These are phyloP conservation scores for Rugonectria rugulosa DNA, from an alignment of 2,329 filamentous ascomycete genomes.

Conservation along the genomic window DNA sequence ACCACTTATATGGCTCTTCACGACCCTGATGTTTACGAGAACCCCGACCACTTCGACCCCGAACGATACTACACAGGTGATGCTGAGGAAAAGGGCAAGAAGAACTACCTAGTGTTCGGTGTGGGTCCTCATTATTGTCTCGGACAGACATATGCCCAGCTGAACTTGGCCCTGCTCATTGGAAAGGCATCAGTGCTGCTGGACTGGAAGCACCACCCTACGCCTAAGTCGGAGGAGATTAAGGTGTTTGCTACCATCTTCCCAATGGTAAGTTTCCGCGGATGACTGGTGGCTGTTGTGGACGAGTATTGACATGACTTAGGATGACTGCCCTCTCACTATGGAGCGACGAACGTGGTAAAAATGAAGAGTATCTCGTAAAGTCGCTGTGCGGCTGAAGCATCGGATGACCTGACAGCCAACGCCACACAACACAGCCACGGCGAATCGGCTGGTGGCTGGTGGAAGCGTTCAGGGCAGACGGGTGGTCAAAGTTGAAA, in stretches of 20 bases:
- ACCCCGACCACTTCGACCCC: conserved; percentile 88
- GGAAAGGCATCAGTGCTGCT: conserved; percentile 88
- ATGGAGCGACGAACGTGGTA: conserved; percentile 67
- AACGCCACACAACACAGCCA: neutral
- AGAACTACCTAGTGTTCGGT: conserved; percentile 98
- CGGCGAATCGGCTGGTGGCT: neutral
- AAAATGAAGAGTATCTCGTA: conserved; percentile 17
- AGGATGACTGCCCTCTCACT: conserved; percentile 86
- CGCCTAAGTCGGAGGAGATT: conserved; percentile 87
- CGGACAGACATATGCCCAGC: conserved; percentile 88
- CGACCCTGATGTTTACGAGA: conserved; percentile 89
- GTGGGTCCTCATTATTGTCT: conserved; percentile 96
- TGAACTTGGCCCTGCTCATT: conserved; percentile 88
- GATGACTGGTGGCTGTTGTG: neutral
- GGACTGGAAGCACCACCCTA: conserved; percentile 90
- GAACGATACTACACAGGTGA: conserved; percentile 91
- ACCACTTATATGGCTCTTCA: conserved; percentile 90
- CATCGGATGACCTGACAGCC: conserved; percentile 11
- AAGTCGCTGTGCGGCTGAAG: conserved; percentile 18
- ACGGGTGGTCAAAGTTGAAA: neutral
- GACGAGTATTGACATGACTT: conserved; percentile 34
- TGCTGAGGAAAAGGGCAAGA: conserved; percentile 82
- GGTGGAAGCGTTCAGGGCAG: neutral
- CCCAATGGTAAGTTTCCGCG: conserved; percentile 75
- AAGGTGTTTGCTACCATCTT: conserved; percentile 99